Evolutionary conservation across 495 filamentous ascomycete species (phyloP), one percentile per base, ranked within the genome.

Genomic region (Penicillium daleae): DNA sequence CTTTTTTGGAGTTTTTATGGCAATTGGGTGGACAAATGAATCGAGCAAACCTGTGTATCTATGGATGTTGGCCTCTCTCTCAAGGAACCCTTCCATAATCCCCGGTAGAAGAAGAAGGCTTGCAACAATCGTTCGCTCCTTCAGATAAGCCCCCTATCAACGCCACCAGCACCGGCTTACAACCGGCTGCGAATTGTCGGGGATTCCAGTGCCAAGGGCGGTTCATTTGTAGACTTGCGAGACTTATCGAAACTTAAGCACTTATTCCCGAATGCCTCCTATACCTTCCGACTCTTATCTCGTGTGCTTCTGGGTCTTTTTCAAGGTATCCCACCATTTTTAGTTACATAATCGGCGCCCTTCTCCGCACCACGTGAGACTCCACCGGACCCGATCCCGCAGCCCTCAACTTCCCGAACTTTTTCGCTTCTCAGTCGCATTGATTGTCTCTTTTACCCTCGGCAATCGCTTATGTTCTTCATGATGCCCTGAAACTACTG

Each of bases 311-410:
- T 27, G 26, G 4, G 33, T 31, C 17, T 37, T 49, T 24, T 40
- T 39, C 29, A 31, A 21, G 29, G n/a, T 46, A 21, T 46, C 21
- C 42, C 42, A 52, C 49, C 26, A 52, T 52, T 32, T n/a, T 48
- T 13, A 56, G 33, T 72, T 72, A 72, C 69, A 65, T 72, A 72
- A 72, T 70, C 64, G 32, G 31, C 46, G 24, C 33, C 27, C 40
- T 62, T 67, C 71, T 74, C 71, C 71, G 71, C 69, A 73, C 68
- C 70, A 72, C 71, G 71, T 72, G 69, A 72, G 69, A 33, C 56
- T 58, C 63, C 65, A 66, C 63, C 61, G 57, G 58, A 60, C 64
- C 69, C 71, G 67, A 70, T 65, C 66, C 63, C 63, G 69, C 69
- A 67, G 61, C 63, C 63, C 66, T 69, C 62, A 55, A 62, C 67